A percentile compares a stretch with the other conserved stretches of the same genome.
Evolutionary conservation across 2,329 filamentous ascomycete genomes (phyloP).

Genomic region (Fusarium tuaranense): DNA sequence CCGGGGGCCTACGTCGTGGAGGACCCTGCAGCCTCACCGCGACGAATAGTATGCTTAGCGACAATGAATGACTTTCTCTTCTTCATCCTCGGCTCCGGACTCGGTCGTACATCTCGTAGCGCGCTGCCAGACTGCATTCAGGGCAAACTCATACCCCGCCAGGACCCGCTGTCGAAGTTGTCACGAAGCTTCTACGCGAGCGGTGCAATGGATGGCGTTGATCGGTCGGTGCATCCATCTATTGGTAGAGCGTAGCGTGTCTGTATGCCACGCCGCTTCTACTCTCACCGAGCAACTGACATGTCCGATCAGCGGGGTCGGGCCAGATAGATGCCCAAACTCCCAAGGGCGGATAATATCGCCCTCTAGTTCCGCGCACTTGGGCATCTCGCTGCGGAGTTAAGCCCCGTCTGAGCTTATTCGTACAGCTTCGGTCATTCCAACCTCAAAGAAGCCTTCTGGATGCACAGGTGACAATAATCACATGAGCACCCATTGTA

Average conservation of each 20-base stretch:
- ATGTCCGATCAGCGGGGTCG: slow-evolving; percentile 25
- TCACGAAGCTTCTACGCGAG: slow-evolving; percentile 10
- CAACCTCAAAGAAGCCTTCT: background rate
- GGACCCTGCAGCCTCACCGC: slow-evolving; percentile 11
- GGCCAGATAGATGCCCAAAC: slow-evolving; percentile 27
- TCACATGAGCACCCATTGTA: slow-evolving; percentile 27
- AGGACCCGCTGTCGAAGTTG: slow-evolving; percentile 9
- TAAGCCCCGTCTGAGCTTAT: slow-evolving; percentile 5
- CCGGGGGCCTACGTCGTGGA: slow-evolving; percentile 1
- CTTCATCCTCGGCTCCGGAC: background rate
- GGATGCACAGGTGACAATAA: slow-evolving; percentile 15
- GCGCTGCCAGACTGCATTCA: slow-evolving; percentile 3
- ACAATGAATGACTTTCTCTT: slow-evolving; percentile 20
- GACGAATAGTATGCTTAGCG: slow-evolving; percentile 15
- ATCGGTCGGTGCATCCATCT: slow-evolving; percentile 9
- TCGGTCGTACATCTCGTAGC: background rate
- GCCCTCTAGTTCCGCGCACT: slow-evolving; percentile 1
- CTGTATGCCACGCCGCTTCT: slow-evolving; percentile 18
- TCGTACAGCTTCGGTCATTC: background rate
- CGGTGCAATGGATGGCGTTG: slow-evolving; percentile 2
- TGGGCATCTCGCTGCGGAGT: slow-evolving; percentile 8
- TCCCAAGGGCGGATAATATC: slow-evolving; percentile 9
- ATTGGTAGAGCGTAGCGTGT: slow-evolving; percentile 16
- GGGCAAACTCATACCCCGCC: slow-evolving; percentile 16
- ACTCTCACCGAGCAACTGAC: slow-evolving; percentile 1